phyloP scores from a whole-genome alignment of 352 stramenopile species.

The Hyaloperonospora brassicae region DNA sequence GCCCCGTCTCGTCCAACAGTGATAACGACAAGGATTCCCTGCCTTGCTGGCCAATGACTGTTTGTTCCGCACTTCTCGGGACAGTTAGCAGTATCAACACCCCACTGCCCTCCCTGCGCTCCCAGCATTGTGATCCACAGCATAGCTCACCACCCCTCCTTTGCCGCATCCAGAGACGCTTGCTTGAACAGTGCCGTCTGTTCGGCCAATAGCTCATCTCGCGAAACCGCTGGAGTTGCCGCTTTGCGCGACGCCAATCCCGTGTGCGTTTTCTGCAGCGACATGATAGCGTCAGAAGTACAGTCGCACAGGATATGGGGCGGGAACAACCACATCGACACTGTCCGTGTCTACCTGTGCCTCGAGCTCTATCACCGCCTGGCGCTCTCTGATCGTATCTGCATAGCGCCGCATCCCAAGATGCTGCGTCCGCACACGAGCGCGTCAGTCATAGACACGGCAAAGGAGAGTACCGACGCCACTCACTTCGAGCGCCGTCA shows the following conservation, averaged over 20 bases:
- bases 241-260: slow-evolving; percentile 22
- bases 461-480: background rate
- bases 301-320: no score
- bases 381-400: slow-evolving; percentile 25
- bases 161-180: slow-evolving; percentile 47
- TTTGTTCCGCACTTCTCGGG: no score
- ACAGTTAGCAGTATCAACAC: no score
- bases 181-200: slow-evolving; percentile 70
- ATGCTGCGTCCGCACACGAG: slow-evolving; percentile 15
- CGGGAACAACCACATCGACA: no score
- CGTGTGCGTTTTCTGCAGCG: slow-evolving; percentile 34
- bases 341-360: slow-evolving; percentile 19
- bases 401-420: slow-evolving; percentile 33
- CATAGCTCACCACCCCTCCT: slow-evolving; percentile 45
- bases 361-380: slow-evolving; percentile 22
- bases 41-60: no score
- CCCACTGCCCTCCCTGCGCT: no score
- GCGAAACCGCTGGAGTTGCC: slow-evolving; percentile 23
- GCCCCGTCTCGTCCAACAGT: no score
- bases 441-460: background rate
- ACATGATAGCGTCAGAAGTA: background rate
- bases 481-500: slow-evolving; percentile 42
- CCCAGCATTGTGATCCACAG: no score
- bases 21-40: no score
- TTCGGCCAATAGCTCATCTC: slow-evolving; percentile 56